phyloP scores from a whole-genome alignment of 805 yeast genomes.

The Saccharomyces mikatae region DNA sequence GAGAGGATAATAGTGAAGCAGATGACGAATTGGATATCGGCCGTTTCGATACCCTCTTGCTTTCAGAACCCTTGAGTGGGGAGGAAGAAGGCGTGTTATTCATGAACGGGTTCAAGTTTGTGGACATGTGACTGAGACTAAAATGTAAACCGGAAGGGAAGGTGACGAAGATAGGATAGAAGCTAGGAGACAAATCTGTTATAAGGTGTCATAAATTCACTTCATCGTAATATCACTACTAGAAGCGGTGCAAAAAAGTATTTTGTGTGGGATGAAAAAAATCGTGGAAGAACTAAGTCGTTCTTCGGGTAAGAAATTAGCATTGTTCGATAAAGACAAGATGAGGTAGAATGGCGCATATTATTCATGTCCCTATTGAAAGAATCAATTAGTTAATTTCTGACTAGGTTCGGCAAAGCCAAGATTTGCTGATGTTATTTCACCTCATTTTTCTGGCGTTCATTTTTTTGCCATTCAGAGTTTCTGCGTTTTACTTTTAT shows the following conservation, averaged over 20 bases:
- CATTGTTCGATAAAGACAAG: neutral
- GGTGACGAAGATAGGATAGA: neutral
- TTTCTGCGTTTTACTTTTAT: slow-evolving; percentile 42
- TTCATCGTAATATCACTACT: neutral
- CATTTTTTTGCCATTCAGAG: slow-evolving; percentile 19
- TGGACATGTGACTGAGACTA: slow-evolving; percentile 6
- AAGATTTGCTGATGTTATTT: neutral
- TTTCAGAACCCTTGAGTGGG: slow-evolving; percentile 20
- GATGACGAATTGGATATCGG: slow-evolving; percentile 15
- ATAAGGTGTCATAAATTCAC: neutral
- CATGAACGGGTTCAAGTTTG: slow-evolving; percentile 25
- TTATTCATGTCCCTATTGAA: neutral
- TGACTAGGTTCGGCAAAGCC: neutral
- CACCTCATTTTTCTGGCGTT: neutral
- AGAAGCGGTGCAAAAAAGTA: neutral
- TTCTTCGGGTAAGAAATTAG: neutral
- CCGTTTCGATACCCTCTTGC: slow-evolving; percentile 14
- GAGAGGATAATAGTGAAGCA: slow-evolving; percentile 24
- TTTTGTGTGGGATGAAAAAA: neutral
- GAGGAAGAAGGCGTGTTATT: slow-evolving; percentile 30
- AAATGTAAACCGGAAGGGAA: neutral
- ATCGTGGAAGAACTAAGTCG: neutral
- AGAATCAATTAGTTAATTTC: neutral
- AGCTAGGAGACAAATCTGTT: neutral
- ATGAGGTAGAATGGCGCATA: neutral